phyloP scores from a whole-genome alignment of 1,284 basidiomycete species.

The Ceratobasidium papillatum region DNA sequence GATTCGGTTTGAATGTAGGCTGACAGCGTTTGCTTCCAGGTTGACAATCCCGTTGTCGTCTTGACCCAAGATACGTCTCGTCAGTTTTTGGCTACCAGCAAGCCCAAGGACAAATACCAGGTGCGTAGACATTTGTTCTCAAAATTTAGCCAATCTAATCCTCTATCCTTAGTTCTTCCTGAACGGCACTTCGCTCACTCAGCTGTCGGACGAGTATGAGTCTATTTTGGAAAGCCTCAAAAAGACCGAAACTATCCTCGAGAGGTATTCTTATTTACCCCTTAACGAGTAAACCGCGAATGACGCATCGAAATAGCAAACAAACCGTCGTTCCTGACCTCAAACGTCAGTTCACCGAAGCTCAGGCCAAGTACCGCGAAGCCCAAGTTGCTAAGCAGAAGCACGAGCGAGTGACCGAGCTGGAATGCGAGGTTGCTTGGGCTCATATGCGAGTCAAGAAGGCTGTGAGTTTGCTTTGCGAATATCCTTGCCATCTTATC shows the following conservation, averaged over 20 bases:
- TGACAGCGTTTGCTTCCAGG: conserved; percentile 51
- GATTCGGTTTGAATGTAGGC: neutral
- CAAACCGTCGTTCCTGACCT: conserved; percentile 79
- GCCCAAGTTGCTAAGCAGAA: conserved; percentile 78
- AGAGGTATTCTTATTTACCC: conserved; percentile 57
- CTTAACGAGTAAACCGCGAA: conserved; percentile 4
- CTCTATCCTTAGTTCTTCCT: conserved; percentile 80
- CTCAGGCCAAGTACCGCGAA: conserved; percentile 70
- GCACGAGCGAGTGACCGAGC: conserved; percentile 68
- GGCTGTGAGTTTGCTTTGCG: conserved; percentile 54
- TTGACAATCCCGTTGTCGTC: conserved; percentile 97
- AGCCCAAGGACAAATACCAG: conserved; percentile 89
- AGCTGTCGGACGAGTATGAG: conserved; percentile 88
- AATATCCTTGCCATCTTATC: neutral
- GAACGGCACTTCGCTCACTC: conserved; percentile 89
- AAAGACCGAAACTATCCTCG: conserved; percentile 68
- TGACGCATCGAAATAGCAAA: conserved; percentile 47
- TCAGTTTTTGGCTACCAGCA: conserved; percentile 87
- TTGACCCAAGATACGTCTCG: conserved; percentile 85
- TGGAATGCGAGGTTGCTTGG: conserved; percentile 90
- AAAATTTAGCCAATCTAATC: conserved; percentile 21
- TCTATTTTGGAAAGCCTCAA: conserved; percentile 76
- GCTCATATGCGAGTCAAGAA: conserved; percentile 82
- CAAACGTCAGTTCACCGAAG: conserved; percentile 66
- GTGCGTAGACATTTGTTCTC: conserved; percentile 56